Evolutionary conservation across 2,329 filamentous ascomycete species (phyloP).

Genomic region (Lojkania enalia): DNA sequence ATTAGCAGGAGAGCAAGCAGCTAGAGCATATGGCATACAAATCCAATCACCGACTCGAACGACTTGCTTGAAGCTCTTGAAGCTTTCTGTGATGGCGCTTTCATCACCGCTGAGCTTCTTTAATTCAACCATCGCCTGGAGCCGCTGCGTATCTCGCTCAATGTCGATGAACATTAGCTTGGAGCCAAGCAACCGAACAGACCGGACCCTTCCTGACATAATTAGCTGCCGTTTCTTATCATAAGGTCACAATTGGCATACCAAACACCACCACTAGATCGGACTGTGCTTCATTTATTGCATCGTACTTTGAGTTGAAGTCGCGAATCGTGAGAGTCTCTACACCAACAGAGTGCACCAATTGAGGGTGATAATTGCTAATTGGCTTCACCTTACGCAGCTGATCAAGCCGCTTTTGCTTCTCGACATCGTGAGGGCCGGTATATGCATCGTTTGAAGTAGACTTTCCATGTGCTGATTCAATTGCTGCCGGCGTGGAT

Average conservation of each 20-base stretch:
- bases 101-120: constrained; percentile 50
- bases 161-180: constrained; percentile 86
- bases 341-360: constrained; percentile 24
- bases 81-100: constrained; percentile 47
- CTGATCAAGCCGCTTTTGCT: constrained; percentile 59
- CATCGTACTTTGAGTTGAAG: constrained; percentile 36
- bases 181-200: constrained; percentile 70
- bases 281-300: constrained; percentile 26
- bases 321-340: constrained; percentile 28
- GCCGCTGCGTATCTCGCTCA: constrained; percentile 67
- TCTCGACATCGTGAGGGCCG: constrained; percentile 48
- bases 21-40: constrained; percentile 58
- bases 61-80: constrained; percentile 65
- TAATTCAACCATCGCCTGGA: constrained; percentile 78
- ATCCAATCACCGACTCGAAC: constrained; percentile 82
- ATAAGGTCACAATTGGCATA: constrained; percentile 19
- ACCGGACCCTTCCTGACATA: constrained; percentile 70
- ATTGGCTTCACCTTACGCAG: constrained; percentile 55
- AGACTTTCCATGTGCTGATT: no score
- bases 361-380: constrained; percentile 60
- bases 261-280: constrained; percentile 42
- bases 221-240: constrained; percentile 24
- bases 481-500: no score
- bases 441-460: constrained; percentile 26
- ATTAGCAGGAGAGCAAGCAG: not conserved